Base-by-base conservation (phyloP, 1,284 basidiomycete species). In the Psilocybe mexicana region DNA sequence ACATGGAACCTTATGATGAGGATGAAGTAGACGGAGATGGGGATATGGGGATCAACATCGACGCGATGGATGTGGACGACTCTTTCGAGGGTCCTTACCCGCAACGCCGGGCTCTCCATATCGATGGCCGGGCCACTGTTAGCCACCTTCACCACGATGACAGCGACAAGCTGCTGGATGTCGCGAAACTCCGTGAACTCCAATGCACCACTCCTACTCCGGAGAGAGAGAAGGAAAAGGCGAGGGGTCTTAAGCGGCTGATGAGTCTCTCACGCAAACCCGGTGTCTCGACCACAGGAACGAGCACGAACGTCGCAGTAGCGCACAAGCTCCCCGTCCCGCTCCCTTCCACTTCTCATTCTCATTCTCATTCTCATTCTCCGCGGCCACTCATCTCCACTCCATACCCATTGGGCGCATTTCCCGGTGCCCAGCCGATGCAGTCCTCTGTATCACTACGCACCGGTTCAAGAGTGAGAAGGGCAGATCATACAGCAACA, bases 361-460 rank as follows among this genome's bases (percentile, higher is more conserved):
- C 30, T 8, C 30, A 6, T 40, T 59, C 43, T 42, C 58, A 11
- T 30, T 26, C 47, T 43, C 48, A 33, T 58, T 54, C 57, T 49
- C 42, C 61, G 45, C 71, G 71, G 46, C 72, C 70, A 6, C 47
- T 65, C 26, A 78, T 78, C 38, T 77, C 77, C 11, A 74, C 75
- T n/a, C 78, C 78, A 5, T 78, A 76, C 55, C 72, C 69, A 1
- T 69, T 80, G 10, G 77, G 77, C 43, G 65, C 72, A 42, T 61
- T 63, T 42, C 63, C 49, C 59, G 42, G 56, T 52, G 43, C 47
- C 62, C 43, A 57, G 43, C 52, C 61, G 46, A 53, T 60, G 54
- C 61, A 58, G 45, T 64, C 59, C 35, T 62, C 60, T 43, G 55
- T 49, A 62, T 67, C 61, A 48, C 33, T 28, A 61, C 55, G 40